Percentiles rank a stretch among this genome's conserved stretches.
Conservation (phyloP, 371 early-diverging fungal genomes). For the Syncephalis plumigaleata region DNA sequence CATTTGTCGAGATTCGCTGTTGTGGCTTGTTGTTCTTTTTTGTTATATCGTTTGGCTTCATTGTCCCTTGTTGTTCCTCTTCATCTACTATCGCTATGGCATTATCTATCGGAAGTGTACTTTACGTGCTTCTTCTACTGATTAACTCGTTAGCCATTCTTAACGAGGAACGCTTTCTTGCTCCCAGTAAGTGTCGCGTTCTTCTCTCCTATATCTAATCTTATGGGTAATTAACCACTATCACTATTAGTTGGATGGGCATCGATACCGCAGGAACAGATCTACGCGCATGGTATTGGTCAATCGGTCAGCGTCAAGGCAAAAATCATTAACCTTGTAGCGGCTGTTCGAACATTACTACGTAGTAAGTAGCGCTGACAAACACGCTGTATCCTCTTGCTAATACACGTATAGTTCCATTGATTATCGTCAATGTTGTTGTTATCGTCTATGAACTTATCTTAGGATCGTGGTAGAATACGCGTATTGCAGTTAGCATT, state of each 20-base stretch:
- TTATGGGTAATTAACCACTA: background rate
- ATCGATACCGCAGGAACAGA: background rate
- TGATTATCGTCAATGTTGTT: conserved; percentile 61
- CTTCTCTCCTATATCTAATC: background rate
- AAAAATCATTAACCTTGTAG: conserved; percentile 72
- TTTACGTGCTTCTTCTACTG: conserved; percentile 61
- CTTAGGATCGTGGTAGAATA: conserved; percentile 36
- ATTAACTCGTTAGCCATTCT: conserved; percentile 86
- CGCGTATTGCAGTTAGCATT: background rate
- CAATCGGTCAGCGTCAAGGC: conserved; percentile 56
- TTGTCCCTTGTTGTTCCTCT: too few relatives aligned
- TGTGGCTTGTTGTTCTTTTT: too few relatives aligned
- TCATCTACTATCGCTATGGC: conserved; percentile 1
- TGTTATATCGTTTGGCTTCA: too few relatives aligned
- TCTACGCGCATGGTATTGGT: conserved; percentile 14
- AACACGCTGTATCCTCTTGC: background rate
- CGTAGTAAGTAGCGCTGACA: conserved; percentile 41
- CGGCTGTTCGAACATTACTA: conserved; percentile 80
- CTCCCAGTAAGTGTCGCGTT: conserved; percentile 52
- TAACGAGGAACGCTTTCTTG: conserved; percentile 88
- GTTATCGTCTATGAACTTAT: conserved; percentile 75
- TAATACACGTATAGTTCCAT: conserved; percentile 37
- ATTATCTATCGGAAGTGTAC: conserved; percentile 16
- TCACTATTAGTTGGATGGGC: background rate
- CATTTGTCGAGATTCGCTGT: too few relatives aligned